Conservation (phyloP, 768 basidiomycete species). For the Agrocybe pediades region DNA sequence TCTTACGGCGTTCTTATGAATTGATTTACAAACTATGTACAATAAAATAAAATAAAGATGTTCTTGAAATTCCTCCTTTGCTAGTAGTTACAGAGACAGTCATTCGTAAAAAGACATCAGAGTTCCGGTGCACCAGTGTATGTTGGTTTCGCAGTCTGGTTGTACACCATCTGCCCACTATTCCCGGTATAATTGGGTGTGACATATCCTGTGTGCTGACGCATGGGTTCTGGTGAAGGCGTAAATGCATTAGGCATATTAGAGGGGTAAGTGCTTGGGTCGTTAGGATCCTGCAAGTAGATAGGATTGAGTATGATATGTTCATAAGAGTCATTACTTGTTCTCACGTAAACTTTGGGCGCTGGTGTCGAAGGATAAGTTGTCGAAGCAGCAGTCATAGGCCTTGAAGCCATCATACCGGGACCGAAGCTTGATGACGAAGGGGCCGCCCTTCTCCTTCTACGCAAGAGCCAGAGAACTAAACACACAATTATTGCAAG, state of each 20-base stretch:
- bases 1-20: too few species aligned
- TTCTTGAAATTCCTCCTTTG: too few species aligned
- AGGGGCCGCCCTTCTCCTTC: slow-evolving; percentile 16
- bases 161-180: slow-evolving; percentile 2
- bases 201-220: slow-evolving; percentile 6
- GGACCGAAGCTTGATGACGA: slow-evolving; percentile 22
- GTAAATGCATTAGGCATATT: slow-evolving; percentile 15
- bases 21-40: neutral
- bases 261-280: slow-evolving; percentile 44
- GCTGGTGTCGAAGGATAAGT: slow-evolving; percentile 22
- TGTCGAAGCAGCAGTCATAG: slow-evolving; percentile 20
- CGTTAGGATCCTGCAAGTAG: slow-evolving; percentile 34
- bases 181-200: slow-evolving; percentile 20
- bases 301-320: neutral
- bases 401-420: slow-evolving; percentile 8
- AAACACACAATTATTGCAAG: slow-evolving; percentile 41
- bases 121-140: slow-evolving; percentile 12
- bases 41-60: too few species aligned
- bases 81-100: neutral
- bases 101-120: neutral
- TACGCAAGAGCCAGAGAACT: slow-evolving; percentile 28
- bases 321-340: neutral
- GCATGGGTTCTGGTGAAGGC: slow-evolving; percentile 11
- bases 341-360: slow-evolving; percentile 41
- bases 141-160: slow-evolving; percentile 17